Conservation (phyloP, 2,329 filamentous ascomycete species). For the Endoconidiophora laricicola region DNA sequence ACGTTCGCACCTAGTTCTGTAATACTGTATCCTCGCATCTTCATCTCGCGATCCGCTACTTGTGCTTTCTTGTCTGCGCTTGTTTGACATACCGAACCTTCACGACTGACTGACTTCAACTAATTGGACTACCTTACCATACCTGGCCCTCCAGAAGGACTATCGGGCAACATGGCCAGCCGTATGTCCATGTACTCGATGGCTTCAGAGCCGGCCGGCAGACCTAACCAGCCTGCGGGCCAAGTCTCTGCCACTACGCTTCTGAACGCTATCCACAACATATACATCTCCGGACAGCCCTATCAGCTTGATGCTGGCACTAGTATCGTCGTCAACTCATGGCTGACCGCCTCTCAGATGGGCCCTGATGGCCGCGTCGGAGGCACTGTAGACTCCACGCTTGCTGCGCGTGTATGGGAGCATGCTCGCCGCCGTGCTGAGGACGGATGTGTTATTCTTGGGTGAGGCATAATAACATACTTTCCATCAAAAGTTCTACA, state of each 20-base stretch:
- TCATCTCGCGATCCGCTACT: neutral
- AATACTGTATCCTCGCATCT: neutral
- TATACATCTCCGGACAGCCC: constrained; percentile 67
- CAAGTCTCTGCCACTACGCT: constrained; percentile 88
- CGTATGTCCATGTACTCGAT: constrained; percentile 55
- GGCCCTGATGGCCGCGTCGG: constrained; percentile 52
- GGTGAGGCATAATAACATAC: constrained; percentile 39
- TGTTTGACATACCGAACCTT: neutral
- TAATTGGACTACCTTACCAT: neutral
- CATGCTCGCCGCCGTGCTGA: constrained; percentile 88
- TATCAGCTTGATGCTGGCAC: constrained; percentile 79
- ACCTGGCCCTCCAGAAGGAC: constrained; percentile 5
- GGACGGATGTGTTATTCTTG: constrained; percentile 81
- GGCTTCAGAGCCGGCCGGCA: constrained; percentile 42
- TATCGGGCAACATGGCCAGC: constrained; percentile 33
- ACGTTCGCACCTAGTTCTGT: too few relatives aligned
- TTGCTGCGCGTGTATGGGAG: constrained; percentile 81
- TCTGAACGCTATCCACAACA: constrained; percentile 79
- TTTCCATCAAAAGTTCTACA: too few relatives aligned
- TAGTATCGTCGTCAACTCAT: constrained; percentile 87
- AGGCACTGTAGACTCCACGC: constrained; percentile 61
- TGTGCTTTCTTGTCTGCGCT: neutral
- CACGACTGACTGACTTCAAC: neutral
- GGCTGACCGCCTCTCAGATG: constrained; percentile 63
- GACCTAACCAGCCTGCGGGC: constrained; percentile 35